phyloP scores from a whole-genome alignment of 169 alveolate genomes.

The Eimeria zaria region DNA sequence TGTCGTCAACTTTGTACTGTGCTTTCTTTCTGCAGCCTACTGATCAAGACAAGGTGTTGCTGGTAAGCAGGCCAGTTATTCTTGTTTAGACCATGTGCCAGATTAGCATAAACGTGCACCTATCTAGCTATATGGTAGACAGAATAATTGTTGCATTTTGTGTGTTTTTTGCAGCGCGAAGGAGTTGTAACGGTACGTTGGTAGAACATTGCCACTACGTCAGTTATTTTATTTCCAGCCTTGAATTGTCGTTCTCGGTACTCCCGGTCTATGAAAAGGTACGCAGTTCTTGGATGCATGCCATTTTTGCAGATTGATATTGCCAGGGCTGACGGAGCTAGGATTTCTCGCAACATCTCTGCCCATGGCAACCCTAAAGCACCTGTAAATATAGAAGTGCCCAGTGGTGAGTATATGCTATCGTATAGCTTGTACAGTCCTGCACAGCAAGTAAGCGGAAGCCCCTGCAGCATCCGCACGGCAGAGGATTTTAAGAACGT shows the following conservation, averaged over 20 bases:
- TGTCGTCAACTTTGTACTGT: background rate
- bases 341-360: constrained; percentile 26
- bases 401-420: constrained; percentile 34
- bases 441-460: constrained; percentile 48
- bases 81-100: background rate
- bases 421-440: constrained; percentile 54
- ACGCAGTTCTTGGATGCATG: background rate
- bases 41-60: constrained; percentile 68
- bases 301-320: constrained; percentile 16
- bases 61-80: background rate
- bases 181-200: constrained; percentile 62
- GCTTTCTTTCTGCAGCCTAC: constrained; percentile 42
- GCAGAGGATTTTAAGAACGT: constrained; percentile 14
- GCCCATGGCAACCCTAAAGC: constrained; percentile 35
- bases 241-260: background rate
- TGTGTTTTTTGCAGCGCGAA: constrained; percentile 52
- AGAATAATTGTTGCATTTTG: background rate
- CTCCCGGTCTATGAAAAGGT: background rate
- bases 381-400: constrained; percentile 35
- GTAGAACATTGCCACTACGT: background rate
- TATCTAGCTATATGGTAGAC: background rate
- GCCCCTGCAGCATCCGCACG: constrained; percentile 52
- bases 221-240: background rate
- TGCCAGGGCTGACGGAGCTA: constrained; percentile 58
- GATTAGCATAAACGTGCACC: background rate